Evolutionary conservation across 2,329 filamentous ascomycete genomes (phyloP), one percentile per base, ranked within the genome.

Genomic region (Colletotrichum eleusines): DNA sequence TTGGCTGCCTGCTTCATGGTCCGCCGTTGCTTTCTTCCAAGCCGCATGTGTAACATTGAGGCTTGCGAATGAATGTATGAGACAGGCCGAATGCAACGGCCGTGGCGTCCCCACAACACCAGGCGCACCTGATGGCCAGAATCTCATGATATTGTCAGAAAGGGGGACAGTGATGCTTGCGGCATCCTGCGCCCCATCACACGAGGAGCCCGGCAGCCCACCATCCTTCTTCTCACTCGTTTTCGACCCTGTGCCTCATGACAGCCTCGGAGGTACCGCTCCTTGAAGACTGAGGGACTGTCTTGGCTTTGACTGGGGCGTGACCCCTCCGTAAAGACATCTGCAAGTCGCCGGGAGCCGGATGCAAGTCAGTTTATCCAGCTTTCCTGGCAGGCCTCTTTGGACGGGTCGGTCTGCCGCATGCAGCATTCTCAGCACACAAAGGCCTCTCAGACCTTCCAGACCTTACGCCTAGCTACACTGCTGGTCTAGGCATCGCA

Each of bases 341-440:
- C 68, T 71, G 68, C 68, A 63, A 18, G 58, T 46, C 23, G 53
- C 64, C 67, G 31, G 68, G 64, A 67, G 57, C 9, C 50, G 51
- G 53, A 71, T 68, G 68, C 68, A 63, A 46, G 58, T 40, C 58
- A 71, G 48, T 59, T 68, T 54, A 67, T 59, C 58, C 68, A 71
- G 68, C 64, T 58, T 35, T 26, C 42, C 35, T 59, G 44, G 26
- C 50, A 57, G 53, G 50, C 23, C 51, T 48, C 23, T 63, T 71
- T 71, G n/a, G 23, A 53, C 53, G 53, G 51, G 44, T 33, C 31
- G 28, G 35, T 54, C 31, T 62, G 31, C 64, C 68, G 64, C 58
- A 63, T 71, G 68, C 68, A 71, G 64, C 64, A 59, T 53, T 59
- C 64, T 68, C 64, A 62, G 63, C 68, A 71, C 50, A 71, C 64